These are phyloP conservation scores for Neocatenulostroma microsporum DNA, from an alignment of 2,329 filamentous ascomycete genomes.

Conservation along the genomic window DNA sequence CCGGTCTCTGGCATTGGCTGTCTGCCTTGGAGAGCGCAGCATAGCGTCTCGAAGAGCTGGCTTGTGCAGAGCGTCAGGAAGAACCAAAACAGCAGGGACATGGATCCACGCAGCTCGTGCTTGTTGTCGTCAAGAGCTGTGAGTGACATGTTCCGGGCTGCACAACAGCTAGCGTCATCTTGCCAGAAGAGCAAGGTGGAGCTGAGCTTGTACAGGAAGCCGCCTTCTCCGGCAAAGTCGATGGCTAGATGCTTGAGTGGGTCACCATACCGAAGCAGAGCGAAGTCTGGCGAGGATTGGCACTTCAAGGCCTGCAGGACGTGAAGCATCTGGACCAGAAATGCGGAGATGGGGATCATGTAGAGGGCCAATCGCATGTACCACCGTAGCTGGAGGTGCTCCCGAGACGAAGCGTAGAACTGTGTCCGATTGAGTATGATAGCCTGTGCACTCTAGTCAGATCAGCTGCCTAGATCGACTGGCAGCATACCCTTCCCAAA, in stretches of 20 bases:
- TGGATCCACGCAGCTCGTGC: constrained; percentile 60
- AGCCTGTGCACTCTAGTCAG: too few species aligned
- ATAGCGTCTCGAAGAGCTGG: constrained; percentile 82
- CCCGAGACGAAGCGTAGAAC: constrained; percentile 83
- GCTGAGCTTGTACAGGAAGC: constrained; percentile 63
- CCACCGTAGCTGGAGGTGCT: constrained; percentile 70
- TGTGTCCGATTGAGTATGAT: constrained; percentile 84
- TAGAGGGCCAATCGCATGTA: constrained; percentile 63
- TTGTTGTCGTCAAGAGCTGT: constrained; percentile 40
- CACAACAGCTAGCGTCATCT: constrained; percentile 66
- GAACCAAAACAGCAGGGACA: constrained; percentile 67
- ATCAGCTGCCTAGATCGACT: too few species aligned
- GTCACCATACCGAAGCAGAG: constrained; percentile 40
- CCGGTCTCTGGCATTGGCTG: constrained; percentile 76
- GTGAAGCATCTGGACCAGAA: constrained; percentile 58
- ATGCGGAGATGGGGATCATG: constrained; percentile 60
- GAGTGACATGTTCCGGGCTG: constrained; percentile 64
- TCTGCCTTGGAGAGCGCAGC: constrained; percentile 79
- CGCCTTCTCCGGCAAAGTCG: constrained; percentile 51
- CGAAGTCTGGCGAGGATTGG: constrained; percentile 57
- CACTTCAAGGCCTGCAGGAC: constrained; percentile 83
- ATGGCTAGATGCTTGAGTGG: constrained; percentile 35
- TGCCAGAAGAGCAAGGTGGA: constrained; percentile 66
- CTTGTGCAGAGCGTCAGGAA: constrained; percentile 63
- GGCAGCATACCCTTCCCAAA: too few species aligned